phyloP scores from a whole-genome alignment of 1,284 basidiomycete species.

The Trichosporon inkin region DNA sequence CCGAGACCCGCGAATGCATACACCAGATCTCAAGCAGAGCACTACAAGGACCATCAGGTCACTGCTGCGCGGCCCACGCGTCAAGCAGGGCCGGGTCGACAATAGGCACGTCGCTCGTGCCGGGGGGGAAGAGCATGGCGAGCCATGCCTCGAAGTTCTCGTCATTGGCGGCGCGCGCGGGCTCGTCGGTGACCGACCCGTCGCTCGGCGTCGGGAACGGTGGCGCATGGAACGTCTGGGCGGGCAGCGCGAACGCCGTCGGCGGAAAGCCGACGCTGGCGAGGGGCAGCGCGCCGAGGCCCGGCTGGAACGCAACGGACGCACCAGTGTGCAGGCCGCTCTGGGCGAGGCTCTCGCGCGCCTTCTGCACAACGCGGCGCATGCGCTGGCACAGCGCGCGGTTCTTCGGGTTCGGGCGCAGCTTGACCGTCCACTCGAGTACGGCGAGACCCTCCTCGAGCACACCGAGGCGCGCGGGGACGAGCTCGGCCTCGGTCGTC shows the following conservation, averaged over 20 bases:
- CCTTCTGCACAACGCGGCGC: conserved; percentile 16
- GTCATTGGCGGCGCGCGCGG: conserved; percentile 9
- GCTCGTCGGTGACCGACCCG: neutral
- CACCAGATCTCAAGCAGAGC: neutral
- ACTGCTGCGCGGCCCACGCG: neutral
- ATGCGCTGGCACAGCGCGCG: conserved; percentile 18
- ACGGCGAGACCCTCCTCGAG: conserved; percentile 21
- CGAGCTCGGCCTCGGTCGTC: conserved; percentile 17
- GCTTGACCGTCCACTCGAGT: conserved; percentile 21
- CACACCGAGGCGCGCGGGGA: conserved; percentile 14
- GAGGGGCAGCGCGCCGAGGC: neutral
- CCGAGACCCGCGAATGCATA: too few relatives aligned
- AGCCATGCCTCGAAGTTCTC: conserved; percentile 20
- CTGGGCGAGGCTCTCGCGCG: conserved; percentile 10
- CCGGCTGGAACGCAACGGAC: neutral
- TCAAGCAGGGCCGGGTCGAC: conserved; percentile 1
- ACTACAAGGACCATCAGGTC: neutral
- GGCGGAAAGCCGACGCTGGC: neutral
- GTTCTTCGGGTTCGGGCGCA: conserved; percentile 21
- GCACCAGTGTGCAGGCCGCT: conserved; percentile 1
- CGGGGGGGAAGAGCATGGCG: conserved; percentile 18
- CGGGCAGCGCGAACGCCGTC: neutral
- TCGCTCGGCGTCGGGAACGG: neutral
- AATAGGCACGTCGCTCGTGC: neutral
- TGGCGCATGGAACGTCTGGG: neutral